These are phyloP conservation scores for Pseudogymnoascus sp. DNA, from an alignment of 2,329 filamentous ascomycete genomes.

Conservation along the genomic window DNA sequence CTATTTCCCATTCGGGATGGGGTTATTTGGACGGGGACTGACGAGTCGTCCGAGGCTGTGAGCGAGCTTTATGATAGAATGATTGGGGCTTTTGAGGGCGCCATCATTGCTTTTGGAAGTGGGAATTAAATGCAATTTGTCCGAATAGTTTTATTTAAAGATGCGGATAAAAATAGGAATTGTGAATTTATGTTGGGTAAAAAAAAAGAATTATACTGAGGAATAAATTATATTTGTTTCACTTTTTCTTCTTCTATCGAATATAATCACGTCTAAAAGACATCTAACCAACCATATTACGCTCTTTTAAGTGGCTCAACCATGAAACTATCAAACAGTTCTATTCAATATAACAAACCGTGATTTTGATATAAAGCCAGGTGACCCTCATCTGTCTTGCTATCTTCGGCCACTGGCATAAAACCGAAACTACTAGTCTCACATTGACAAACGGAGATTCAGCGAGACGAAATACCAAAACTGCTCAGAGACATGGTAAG, in stretches of 20 bases:
- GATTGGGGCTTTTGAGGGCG: conserved; percentile 4
- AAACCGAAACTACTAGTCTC: no score
- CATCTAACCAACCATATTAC: not conserved
- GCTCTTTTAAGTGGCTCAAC: not conserved
- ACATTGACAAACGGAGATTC: no score
- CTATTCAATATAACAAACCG: not conserved
- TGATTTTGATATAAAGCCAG: not conserved
- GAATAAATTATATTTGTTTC: not conserved
- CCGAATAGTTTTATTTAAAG: not conserved
- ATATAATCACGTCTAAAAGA: not conserved
- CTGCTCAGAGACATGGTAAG: no score
- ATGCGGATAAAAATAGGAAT: not conserved
- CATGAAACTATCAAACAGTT: not conserved
- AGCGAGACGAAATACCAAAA: no score
- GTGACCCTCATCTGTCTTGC: not conserved
- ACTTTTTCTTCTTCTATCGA: not conserved
- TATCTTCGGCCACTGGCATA: no score
- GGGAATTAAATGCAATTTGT: not conserved
- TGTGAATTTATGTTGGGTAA: not conserved
- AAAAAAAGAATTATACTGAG: not conserved
- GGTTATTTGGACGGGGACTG: conserved; percentile 19
- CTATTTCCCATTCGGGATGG: conserved; percentile 19
- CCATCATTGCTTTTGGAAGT: not conserved
- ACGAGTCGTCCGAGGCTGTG: conserved; percentile 16
- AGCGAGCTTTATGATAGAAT: conserved; percentile 19